Evolutionary conservation across 768 basidiomycete species (phyloP).

Genomic region (Filobasidium wieringae): DNA sequence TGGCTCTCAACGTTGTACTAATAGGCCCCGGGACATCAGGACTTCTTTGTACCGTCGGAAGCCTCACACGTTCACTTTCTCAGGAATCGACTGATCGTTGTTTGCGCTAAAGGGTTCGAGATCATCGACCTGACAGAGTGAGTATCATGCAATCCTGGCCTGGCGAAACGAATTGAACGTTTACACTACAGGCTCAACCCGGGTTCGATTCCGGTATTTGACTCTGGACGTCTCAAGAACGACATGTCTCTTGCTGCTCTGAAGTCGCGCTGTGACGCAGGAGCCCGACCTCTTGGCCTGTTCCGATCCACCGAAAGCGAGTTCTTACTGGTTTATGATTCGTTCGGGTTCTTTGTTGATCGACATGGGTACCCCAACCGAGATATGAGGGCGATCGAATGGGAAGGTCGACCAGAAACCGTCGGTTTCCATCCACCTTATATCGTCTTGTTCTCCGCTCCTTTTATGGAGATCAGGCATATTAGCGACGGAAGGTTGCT

Average conservation of each 20-base stretch:
- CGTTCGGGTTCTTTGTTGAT: slow-evolving; percentile 85
- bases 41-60: slow-evolving; percentile 87
- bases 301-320: slow-evolving; percentile 77
- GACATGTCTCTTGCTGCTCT: slow-evolving; percentile 54
- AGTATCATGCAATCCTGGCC: slow-evolving; percentile 30
- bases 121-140: slow-evolving; percentile 94
- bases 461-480: slow-evolving; percentile 83
- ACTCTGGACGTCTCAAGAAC: slow-evolving; percentile 47
- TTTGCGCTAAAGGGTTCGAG: slow-evolving; percentile 89
- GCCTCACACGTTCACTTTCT: slow-evolving; percentile 83
- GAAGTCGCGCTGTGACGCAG: slow-evolving; percentile 64
- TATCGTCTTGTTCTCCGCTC: slow-evolving; percentile 71
- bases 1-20: neutral
- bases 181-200: slow-evolving; percentile 56
- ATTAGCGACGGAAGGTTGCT: slow-evolving; percentile 38
- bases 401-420: slow-evolving; percentile 83
- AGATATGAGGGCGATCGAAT: slow-evolving; percentile 61
- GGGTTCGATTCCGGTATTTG: slow-evolving; percentile 63
- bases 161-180: neutral
- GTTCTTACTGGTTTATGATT: slow-evolving; percentile 57
- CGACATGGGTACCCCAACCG: slow-evolving; percentile 80
- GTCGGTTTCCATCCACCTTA: slow-evolving; percentile 84
- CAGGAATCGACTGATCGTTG: slow-evolving; percentile 71
- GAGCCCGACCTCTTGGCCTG: slow-evolving; percentile 71
- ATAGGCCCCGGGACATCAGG: slow-evolving; percentile 38